These are phyloP conservation scores for Debaryomycetaceae sp. DNA, from an alignment of 1,139 yeast species.

Conservation along the genomic window DNA sequence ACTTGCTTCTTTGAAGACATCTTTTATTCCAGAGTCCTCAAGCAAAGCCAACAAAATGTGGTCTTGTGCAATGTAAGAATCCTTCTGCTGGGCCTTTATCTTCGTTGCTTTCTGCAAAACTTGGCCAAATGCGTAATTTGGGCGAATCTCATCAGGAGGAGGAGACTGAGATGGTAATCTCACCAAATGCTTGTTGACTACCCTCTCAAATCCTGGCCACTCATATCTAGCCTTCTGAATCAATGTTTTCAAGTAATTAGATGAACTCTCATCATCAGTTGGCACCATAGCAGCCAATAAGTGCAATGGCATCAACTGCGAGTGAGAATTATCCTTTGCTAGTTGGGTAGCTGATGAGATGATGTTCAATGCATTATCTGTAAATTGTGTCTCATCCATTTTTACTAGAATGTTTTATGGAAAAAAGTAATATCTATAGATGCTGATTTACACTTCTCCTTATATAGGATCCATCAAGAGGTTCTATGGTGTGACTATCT, in stretches of 20 bases:
- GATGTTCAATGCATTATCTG: conserved; percentile 87
- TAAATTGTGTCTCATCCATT: conserved; percentile 72
- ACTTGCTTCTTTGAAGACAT: conserved; percentile 70
- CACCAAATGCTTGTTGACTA: conserved; percentile 77
- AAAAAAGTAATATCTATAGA: too few species aligned
- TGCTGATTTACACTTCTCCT: too few species aligned
- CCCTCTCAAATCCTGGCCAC: conserved; percentile 74
- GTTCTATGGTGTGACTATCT: too few species aligned
- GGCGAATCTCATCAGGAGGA: conserved; percentile 72
- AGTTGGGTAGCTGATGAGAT: conserved; percentile 76
- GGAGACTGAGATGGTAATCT: conserved; percentile 86
- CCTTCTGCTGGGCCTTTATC: conserved; percentile 84
- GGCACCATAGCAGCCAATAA: conserved; percentile 90
- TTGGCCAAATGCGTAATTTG: conserved; percentile 69
- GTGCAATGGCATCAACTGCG: conserved; percentile 83
- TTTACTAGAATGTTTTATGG: conserved; percentile 7
- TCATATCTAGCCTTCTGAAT: conserved; percentile 87
- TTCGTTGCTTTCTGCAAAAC: conserved; percentile 67
- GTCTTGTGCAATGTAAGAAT: conserved; percentile 89
- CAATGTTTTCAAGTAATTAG: conserved; percentile 76
- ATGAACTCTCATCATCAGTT: conserved; percentile 63
- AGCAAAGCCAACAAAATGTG: conserved; percentile 82
- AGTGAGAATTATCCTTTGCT: conserved; percentile 80
- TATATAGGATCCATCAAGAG: too few species aligned
- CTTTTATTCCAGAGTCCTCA: conserved; percentile 70